Percentiles rank a stretch among this genome's conserved stretches.
Conservation (phyloP, 306 rosid genomes). For the Lathyrus tuberosus region DNA sequence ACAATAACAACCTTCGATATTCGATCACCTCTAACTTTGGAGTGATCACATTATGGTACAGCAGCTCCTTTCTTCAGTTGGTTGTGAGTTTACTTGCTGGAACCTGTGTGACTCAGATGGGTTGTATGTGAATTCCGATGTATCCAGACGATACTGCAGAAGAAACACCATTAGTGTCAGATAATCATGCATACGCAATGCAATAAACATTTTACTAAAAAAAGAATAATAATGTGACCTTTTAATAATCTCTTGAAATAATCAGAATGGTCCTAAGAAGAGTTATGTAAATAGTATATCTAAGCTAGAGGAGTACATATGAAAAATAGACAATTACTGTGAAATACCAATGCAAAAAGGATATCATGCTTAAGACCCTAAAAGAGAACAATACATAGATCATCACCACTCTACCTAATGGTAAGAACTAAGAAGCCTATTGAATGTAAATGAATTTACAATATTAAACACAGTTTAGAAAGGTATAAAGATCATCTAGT, state of each 20-base stretch:
- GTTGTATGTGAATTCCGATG: conserved; percentile 91
- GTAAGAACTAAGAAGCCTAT: no score
- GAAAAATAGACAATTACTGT: no score
- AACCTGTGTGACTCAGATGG: conserved; percentile 82
- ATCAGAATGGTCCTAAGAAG: conserved; percentile 22
- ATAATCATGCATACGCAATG: conserved; percentile 15
- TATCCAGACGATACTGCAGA: conserved; percentile 94
- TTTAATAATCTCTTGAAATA: not conserved
- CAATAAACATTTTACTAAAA: conserved; percentile 13
- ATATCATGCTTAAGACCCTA: not conserved
- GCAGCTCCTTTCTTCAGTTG: conserved; percentile 87
- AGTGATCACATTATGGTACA: conserved; percentile 80
- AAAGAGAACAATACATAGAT: no score
- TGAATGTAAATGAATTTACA: no score
- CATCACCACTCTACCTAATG: no score
- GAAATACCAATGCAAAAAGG: not conserved
- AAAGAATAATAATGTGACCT: not conserved
- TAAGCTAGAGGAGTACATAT: no score
- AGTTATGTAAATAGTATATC: not conserved
- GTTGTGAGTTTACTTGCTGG: conserved; percentile 77
- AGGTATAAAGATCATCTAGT: no score
- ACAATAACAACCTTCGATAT: conserved; percentile 36
- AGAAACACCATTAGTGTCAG: conserved; percentile 18
- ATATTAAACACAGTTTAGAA: no score
- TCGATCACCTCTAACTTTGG: conserved; percentile 32